Base-by-base conservation (phyloP, 345 rosid species). In the Gossypium longicalyx region DNA sequence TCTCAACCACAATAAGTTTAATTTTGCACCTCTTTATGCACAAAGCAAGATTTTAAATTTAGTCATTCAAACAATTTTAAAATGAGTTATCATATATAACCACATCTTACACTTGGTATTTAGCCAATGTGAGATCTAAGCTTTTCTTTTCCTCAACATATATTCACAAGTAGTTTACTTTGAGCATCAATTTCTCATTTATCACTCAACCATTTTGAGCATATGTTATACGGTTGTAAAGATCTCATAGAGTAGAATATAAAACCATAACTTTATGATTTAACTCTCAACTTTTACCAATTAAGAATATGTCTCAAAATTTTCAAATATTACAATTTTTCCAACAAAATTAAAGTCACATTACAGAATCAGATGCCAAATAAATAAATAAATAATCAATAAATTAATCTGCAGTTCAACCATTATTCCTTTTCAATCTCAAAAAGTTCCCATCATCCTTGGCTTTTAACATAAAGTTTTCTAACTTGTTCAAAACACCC, bases 341-440 rank as follows among this genome's bases (percentile, higher is more conserved):
- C 5, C 9, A 20, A 20, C 11, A 23, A 58, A 2, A 58, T 22
- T 2, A 22, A 11, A 9, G 22, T 22, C 27, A 22, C 16, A 5
- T 67, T 23, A 25, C 54, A 71, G 85, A 78, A 86, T 84, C 86
- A 3, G 87, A 86, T 86, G 79, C 86, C 66, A 66, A 72, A 11
- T n/a, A 72, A 65, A 52, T 7, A 16, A 16, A 45, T 29, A 70
- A 22, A 63, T 15, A 47, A n/a, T 69, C 59, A 45, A 53, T 64
- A 49, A 27, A 38, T 38, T 6, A 52, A 47, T 51, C 62, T 23
- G 12, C 12, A 51, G 60, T 74, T 45, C 47, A 23, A n/a, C 68
- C 49, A 67, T 60, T 43, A 47, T 72, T 58, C 63, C 61, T 27
- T 61, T 79, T 45, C 67, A 13, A 34, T 34, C 7, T 34, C 41